Conservation (phyloP, 306 rosid species). For the Rosa rugosa region DNA sequence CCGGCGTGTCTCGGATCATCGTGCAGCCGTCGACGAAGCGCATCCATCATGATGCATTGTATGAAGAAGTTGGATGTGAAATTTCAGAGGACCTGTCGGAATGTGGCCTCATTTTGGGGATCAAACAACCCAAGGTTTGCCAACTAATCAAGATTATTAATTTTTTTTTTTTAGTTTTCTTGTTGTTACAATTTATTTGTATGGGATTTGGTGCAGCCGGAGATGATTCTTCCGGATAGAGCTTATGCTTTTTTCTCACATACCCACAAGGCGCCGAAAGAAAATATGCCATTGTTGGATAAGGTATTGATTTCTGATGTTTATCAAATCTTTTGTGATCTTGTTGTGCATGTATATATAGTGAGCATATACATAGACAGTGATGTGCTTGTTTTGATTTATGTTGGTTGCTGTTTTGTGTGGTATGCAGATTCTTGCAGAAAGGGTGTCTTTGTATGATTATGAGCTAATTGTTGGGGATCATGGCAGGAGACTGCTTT, state of each 20-base stretch:
- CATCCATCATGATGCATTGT: slow-evolving; percentile 71
- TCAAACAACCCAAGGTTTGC: slow-evolving; percentile 83
- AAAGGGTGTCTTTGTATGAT: slow-evolving; percentile 74
- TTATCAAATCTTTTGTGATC: background rate
- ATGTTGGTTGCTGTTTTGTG: slow-evolving; percentile 2
- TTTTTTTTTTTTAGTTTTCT: background rate
- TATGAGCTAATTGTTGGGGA: slow-evolving; percentile 90
- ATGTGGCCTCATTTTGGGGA: slow-evolving; percentile 83
- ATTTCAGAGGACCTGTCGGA: slow-evolving; percentile 78
- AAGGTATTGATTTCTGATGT: slow-evolving; percentile 41
- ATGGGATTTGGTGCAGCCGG: slow-evolving; percentile 50
- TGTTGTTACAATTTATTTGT: background rate
- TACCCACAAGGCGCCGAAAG: slow-evolving; percentile 94
- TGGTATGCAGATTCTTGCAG: slow-evolving; percentile 59
- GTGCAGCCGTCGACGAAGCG: slow-evolving; percentile 90
- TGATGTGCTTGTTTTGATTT: slow-evolving; percentile 19
- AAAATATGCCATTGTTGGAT: slow-evolving; percentile 85
- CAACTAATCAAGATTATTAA: background rate
- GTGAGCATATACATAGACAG: too few species aligned
- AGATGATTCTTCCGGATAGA: slow-evolving; percentile 85
- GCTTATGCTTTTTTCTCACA: slow-evolving; percentile 93
- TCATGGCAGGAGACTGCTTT: slow-evolving; percentile 67
- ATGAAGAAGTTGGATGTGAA: slow-evolving; percentile 87
- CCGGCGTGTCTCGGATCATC: slow-evolving; percentile 64
- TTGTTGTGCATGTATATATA: slow-evolving; percentile 11